Evolutionary conservation across 2,329 filamentous ascomycete species (phyloP).

Genomic region (Diaporthe sp.): DNA sequence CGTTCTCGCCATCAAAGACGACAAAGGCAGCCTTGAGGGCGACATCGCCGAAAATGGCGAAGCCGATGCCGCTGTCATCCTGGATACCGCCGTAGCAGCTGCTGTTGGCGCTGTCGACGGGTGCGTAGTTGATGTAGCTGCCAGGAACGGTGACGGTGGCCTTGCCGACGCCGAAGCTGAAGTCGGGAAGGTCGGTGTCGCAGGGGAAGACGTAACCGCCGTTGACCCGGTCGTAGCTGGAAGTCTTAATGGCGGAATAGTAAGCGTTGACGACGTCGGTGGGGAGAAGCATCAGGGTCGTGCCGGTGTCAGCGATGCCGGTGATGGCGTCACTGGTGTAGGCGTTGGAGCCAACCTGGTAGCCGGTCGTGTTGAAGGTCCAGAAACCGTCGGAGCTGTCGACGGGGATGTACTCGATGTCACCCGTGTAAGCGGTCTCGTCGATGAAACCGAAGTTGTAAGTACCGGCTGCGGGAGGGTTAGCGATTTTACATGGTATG

Average conservation of each 20-base stretch:
- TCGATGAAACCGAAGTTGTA: slow-evolving; percentile 65
- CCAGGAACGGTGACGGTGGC: slow-evolving; percentile 51
- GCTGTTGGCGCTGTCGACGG: slow-evolving; percentile 41
- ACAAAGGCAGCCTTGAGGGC: slow-evolving; percentile 50
- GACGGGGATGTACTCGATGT: slow-evolving; percentile 69
- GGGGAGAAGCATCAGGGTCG: slow-evolving; percentile 66
- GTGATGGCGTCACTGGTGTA: slow-evolving; percentile 50
- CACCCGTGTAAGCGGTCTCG: slow-evolving; percentile 66
- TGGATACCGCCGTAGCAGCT: slow-evolving; percentile 54
- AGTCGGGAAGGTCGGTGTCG: slow-evolving; percentile 48
- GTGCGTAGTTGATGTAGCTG: slow-evolving; percentile 52
- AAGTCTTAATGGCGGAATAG: slow-evolving; percentile 61
- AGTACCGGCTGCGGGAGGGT: slow-evolving; percentile 45
- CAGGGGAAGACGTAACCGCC: slow-evolving; percentile 60
- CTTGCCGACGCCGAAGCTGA: slow-evolving; percentile 51
- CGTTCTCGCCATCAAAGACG: slow-evolving; percentile 51
- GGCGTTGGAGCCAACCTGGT: slow-evolving; percentile 50
- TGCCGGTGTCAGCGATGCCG: slow-evolving; percentile 72
- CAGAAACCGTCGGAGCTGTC: slow-evolving; percentile 72
- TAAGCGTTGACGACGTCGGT: slow-evolving; percentile 62
- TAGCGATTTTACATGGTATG: neutral
- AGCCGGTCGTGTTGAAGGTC: slow-evolving; percentile 63
- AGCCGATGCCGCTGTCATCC: slow-evolving; percentile 43
- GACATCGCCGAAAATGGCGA: slow-evolving; percentile 49
- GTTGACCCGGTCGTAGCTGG: slow-evolving; percentile 49